These are phyloP conservation scores for Claviceps pusilla DNA, from an alignment of 2,329 filamentous ascomycete genomes.

Conservation along the genomic window DNA sequence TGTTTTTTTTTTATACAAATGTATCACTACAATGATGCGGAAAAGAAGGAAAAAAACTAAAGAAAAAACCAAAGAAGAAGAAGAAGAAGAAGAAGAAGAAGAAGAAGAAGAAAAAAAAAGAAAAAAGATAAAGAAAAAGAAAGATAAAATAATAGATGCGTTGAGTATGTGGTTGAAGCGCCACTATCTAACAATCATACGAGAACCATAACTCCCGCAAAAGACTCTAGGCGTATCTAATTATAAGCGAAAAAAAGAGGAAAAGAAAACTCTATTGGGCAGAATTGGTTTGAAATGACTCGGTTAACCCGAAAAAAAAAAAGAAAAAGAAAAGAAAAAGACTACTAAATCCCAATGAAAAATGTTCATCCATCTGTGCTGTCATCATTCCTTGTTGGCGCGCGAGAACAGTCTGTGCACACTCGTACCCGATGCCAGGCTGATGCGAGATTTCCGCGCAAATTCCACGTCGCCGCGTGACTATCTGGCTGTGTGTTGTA, in stretches of 20 bases:
- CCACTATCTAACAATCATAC: too few species aligned
- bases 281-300: too few species aligned
- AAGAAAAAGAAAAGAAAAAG: too few species aligned
- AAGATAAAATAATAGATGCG: not conserved
- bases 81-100: too few species aligned
- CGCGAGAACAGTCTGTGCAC: constrained; percentile 17
- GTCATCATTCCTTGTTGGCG: not conserved
- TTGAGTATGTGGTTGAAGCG: too few species aligned
- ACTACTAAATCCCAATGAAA: too few species aligned
- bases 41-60: not conserved
- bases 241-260: too few species aligned
- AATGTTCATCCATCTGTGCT: not conserved
- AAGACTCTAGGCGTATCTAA: too few species aligned
- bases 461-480: constrained; percentile 45
- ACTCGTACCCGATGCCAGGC: constrained; percentile 46
- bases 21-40: not conserved
- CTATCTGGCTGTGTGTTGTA: constrained; percentile 53
- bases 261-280: too few species aligned
- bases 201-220: too few species aligned
- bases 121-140: not conserved
- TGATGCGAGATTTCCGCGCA: constrained; percentile 50
- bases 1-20: not conserved
- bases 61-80: not conserved
- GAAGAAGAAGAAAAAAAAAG: too few species aligned
- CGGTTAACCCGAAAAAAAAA: too few species aligned